phyloP scores from a whole-genome alignment of 2,329 filamentous ascomycete genomes.

The Talaromyces pinophilus region DNA sequence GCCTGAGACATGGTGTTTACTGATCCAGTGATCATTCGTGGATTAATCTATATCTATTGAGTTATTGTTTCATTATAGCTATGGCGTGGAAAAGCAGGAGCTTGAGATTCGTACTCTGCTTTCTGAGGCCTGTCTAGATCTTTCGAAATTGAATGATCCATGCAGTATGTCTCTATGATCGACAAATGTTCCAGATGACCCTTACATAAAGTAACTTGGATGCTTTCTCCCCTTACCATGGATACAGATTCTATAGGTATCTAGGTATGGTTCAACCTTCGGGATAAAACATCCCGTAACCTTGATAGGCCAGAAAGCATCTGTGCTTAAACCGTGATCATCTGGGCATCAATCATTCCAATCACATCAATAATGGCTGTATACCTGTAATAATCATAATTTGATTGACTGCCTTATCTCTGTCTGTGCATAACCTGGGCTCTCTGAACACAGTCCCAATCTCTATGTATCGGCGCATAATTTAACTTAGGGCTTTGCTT shows the following conservation, averaged over 20 bases:
- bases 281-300: too few species aligned
- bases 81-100: neutral
- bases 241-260: neutral
- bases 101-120: neutral
- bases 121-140: neutral
- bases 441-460: neutral
- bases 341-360: too few species aligned
- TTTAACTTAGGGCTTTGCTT: neutral
- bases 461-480: too few species aligned
- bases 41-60: neutral
- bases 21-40: neutral
- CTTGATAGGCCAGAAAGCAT: too few species aligned
- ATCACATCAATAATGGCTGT: too few species aligned
- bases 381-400: too few species aligned
- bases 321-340: too few species aligned
- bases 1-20: neutral
- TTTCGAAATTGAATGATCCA: neutral
- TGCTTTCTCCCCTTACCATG: neutral
- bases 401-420: neutral
- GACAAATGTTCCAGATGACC: neutral
- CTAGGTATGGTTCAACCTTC: neutral
- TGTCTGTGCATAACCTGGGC: neutral
- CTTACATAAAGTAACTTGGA: neutral
- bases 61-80: neutral
- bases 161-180: neutral